phyloP scores from a whole-genome alignment of 2,329 filamentous ascomycete genomes.

The Stachybotrys echinatus region DNA sequence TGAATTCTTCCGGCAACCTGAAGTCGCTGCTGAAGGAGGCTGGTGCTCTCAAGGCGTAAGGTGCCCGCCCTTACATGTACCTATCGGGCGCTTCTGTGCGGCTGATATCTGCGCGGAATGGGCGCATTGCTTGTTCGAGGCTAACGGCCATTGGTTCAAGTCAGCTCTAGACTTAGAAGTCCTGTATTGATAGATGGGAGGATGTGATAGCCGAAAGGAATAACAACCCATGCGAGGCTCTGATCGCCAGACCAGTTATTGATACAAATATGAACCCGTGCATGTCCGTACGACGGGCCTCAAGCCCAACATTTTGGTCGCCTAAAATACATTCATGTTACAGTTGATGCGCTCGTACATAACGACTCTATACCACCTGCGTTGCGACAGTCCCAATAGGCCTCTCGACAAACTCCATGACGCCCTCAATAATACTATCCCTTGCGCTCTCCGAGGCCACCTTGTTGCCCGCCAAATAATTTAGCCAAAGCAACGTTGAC shows the following conservation, averaged over 20 bases:
- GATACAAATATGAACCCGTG: too few relatives aligned
- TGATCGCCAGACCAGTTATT: too few relatives aligned
- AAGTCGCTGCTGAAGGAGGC: constrained; percentile 35
- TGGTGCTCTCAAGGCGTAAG: constrained; percentile 38
- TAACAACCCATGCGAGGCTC: too few relatives aligned
- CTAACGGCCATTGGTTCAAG: too few relatives aligned
- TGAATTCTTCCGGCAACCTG: constrained; percentile 44
- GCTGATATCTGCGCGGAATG: too few relatives aligned
- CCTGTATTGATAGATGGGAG: background rate
- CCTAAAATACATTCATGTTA: background rate
- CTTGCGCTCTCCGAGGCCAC: constrained; percentile 82
- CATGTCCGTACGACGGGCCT: too few relatives aligned
- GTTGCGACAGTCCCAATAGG: constrained; percentile 83
- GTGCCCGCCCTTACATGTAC: background rate
- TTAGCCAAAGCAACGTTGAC: constrained; percentile 77
- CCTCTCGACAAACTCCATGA: constrained; percentile 81
- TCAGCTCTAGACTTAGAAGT: background rate
- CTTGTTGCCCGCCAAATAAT: constrained; percentile 80
- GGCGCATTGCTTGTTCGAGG: too few relatives aligned
- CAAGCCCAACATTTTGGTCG: background rate
- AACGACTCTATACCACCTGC: constrained; percentile 57
- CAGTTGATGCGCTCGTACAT: background rate
- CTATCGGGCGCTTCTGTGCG: too few relatives aligned
- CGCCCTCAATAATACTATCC: constrained; percentile 76
- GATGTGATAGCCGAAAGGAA: too few relatives aligned